Percentiles rank a stretch among this genome's conserved stretches.
Evolutionary conservation across 2,329 filamentous ascomycete species (phyloP).

Genomic region (Microcera coccophila): DNA sequence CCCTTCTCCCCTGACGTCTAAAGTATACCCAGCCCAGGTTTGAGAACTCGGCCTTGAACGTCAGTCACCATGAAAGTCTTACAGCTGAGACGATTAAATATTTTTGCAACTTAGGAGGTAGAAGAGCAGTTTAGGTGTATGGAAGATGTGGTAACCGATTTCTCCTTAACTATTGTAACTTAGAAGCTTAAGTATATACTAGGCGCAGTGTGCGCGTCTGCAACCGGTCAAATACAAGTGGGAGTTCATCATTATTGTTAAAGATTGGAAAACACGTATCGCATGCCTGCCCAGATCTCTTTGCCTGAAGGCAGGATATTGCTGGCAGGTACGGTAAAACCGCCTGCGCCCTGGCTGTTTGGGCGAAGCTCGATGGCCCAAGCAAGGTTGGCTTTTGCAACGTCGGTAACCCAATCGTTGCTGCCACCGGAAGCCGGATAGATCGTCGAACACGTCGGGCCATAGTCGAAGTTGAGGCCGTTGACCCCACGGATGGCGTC

Average conservation of each 20-base stretch:
- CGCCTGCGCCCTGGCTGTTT: conserved; percentile 24
- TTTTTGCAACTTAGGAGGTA: too few relatives aligned
- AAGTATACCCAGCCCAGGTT: too few relatives aligned
- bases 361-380: conserved; percentile 40
- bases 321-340: conserved; percentile 15
- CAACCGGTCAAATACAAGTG: not conserved
- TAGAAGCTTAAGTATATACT: too few relatives aligned
- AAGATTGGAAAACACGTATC: conserved; percentile 12
- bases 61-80: too few relatives aligned
- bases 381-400: conserved; percentile 39
- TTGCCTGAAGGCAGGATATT: conserved; percentile 41
- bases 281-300: conserved; percentile 47
- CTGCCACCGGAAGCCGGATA: conserved; percentile 51
- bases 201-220: too few relatives aligned
- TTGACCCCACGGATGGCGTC: conserved; percentile 47
- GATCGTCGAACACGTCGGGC: conserved; percentile 57
- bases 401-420: conserved; percentile 44
- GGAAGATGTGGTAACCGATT: too few relatives aligned
- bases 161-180: too few relatives aligned
- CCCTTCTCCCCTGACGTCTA: too few relatives aligned
- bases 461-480: conserved; percentile 39
- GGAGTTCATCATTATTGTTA: not conserved
- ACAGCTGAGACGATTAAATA: too few relatives aligned
- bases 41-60: too few relatives aligned
- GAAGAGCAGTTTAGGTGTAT: too few relatives aligned